These are phyloP conservation scores for Hypomontagnella submonticulosa DNA, from an alignment of 495 filamentous ascomycete species.

Conservation along the genomic window DNA sequence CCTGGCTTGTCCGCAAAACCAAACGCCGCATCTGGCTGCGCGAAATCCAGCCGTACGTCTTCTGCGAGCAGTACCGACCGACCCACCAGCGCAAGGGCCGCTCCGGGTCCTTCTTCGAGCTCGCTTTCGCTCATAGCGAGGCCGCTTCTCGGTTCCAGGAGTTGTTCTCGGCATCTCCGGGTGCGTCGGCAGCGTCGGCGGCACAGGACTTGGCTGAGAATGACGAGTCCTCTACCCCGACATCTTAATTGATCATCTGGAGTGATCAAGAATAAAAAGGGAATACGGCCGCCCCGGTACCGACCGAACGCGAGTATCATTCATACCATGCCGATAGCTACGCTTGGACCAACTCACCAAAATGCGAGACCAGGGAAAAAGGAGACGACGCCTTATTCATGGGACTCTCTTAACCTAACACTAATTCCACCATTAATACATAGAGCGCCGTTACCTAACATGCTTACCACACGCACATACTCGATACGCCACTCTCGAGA, in stretches of 20 bases:
- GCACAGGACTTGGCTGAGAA: constrained; percentile 45
- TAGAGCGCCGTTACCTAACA: background rate
- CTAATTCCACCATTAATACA: background rate
- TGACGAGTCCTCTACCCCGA: constrained; percentile 18
- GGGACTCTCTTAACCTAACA: no score
- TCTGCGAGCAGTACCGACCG: constrained; percentile 68
- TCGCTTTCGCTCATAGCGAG: constrained; percentile 57
- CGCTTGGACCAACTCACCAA: no score
- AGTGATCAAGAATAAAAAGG: background rate
- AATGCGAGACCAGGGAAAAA: no score
- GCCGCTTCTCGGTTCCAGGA: constrained; percentile 56
- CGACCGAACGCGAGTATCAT: no score
- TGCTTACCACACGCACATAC: background rate
- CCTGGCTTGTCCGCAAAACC: constrained; percentile 66
- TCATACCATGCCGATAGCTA: background rate
- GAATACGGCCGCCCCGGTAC: background rate
- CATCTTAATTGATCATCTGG: background rate
- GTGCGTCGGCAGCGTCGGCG: constrained; percentile 28
- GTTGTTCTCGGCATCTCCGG: constrained; percentile 46
- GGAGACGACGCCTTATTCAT: background rate
- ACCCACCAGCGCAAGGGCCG: constrained; percentile 58
- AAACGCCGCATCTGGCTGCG: constrained; percentile 67
- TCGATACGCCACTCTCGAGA: background rate
- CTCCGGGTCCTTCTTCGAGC: constrained; percentile 58
- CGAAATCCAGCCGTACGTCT: constrained; percentile 70